These are phyloP conservation scores for Neoboletus brunneissimus DNA, from an alignment of 768 basidiomycete genomes.

Conservation along the genomic window DNA sequence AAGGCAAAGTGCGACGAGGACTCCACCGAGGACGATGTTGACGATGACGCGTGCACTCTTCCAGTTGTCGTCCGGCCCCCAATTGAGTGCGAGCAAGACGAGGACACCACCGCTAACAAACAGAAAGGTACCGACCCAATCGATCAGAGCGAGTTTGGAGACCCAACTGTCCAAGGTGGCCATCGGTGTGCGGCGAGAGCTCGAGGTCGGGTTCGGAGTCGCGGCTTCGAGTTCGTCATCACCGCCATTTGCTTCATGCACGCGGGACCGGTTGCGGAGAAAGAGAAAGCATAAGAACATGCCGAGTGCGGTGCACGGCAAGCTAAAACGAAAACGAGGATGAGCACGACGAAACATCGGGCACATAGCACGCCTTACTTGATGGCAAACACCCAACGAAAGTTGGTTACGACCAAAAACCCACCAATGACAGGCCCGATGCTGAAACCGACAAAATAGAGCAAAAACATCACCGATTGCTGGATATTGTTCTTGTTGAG, in stretches of 20 bases:
- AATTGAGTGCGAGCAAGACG: constrained; percentile 48
- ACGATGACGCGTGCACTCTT: constrained; percentile 43
- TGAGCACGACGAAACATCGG: background rate
- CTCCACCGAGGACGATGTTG: constrained; percentile 43
- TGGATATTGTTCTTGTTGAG: constrained; percentile 44
- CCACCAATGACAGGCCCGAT: constrained; percentile 46
- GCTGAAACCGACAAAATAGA: constrained; percentile 43
- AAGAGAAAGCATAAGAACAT: constrained; percentile 42
- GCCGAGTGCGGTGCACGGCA: constrained; percentile 37
- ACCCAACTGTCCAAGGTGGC: constrained; percentile 15
- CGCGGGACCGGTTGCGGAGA: constrained; percentile 31
- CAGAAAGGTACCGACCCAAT: constrained; percentile 46
- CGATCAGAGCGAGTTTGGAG: constrained; percentile 36
- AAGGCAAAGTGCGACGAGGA: constrained; percentile 40
- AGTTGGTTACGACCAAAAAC: constrained; percentile 37
- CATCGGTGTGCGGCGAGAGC: background rate
- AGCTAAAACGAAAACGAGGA: constrained; percentile 22
- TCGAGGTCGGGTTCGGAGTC: background rate
- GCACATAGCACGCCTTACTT: no score
- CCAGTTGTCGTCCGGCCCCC: constrained; percentile 47
- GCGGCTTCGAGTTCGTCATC: constrained; percentile 10
- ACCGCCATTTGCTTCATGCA: constrained; percentile 17
- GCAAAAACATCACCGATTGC: constrained; percentile 38
- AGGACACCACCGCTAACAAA: constrained; percentile 46
- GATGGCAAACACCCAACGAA: constrained; percentile 56